Conservation (phyloP, 441 rosid species). For the Erodium texanum region DNA sequence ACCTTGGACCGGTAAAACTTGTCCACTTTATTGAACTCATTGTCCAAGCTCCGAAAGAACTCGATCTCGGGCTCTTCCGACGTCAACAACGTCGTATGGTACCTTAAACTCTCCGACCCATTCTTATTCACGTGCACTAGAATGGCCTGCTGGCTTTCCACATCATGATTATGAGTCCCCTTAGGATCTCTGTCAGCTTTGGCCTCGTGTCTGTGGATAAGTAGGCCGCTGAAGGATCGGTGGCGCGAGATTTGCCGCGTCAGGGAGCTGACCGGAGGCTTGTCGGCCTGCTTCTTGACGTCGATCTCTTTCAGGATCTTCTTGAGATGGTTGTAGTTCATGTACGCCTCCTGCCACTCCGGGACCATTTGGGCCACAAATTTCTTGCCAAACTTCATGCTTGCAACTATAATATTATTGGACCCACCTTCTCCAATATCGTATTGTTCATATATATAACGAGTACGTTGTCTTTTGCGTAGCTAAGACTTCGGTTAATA, state of each 20-base stretch:
- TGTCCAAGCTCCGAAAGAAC: background rate
- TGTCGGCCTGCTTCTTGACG: constrained; percentile 17
- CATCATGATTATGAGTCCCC: background rate
- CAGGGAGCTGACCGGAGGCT: background rate
- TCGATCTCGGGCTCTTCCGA: background rate
- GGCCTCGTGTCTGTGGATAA: background rate
- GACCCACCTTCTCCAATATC: no score
- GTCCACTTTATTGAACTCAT: background rate
- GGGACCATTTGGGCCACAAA: constrained; percentile 64
- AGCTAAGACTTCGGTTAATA: no score
- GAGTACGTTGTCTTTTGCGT: no score
- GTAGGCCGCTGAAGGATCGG: background rate
- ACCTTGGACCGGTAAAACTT: background rate
- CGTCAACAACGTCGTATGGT: background rate
- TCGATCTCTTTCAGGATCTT: constrained; percentile 44
- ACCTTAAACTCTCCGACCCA: background rate
- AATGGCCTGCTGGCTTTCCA: background rate
- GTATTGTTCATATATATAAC: no score
- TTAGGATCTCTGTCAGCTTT: no score
- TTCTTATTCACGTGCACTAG: background rate
- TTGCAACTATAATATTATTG: no score
- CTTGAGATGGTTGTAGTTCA: constrained; percentile 33
- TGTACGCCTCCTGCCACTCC: constrained; percentile 54
- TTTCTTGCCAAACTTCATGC: constrained; percentile 85
- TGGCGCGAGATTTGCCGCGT: background rate